Conservation (phyloP, 2,329 filamentous ascomycete genomes). For the Acephala macrosclerotiorum region DNA sequence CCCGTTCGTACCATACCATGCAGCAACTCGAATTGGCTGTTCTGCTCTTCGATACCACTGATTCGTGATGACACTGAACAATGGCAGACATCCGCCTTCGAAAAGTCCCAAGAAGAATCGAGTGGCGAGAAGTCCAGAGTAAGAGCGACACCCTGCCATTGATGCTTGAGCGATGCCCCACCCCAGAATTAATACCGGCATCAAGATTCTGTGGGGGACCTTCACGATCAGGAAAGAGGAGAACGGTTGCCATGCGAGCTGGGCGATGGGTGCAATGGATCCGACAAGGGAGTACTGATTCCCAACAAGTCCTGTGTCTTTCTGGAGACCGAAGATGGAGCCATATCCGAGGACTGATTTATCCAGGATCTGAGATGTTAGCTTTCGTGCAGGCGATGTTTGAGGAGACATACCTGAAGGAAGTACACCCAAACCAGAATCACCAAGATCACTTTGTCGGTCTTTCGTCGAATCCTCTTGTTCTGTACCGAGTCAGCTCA, state of each 20-base stretch:
- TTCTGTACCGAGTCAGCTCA: slow-evolving; percentile 46
- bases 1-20: slow-evolving; percentile 46
- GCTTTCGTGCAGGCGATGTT: not conserved
- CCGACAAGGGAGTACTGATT: slow-evolving; percentile 61
- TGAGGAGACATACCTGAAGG: slow-evolving; percentile 48
- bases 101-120: slow-evolving; percentile 85
- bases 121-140: slow-evolving; percentile 76
- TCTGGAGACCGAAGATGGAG: slow-evolving; percentile 63
- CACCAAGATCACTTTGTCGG: slow-evolving; percentile 63
- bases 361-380: slow-evolving; percentile 50
- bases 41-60: slow-evolving; percentile 50
- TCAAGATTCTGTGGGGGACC: slow-evolving; percentile 64
- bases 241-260: slow-evolving; percentile 67
- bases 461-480: slow-evolving; percentile 65
- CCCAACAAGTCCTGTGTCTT: slow-evolving; percentile 60
- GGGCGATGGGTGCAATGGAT: slow-evolving; percentile 64
- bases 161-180: slow-evolving; percentile 56
- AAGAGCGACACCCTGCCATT: slow-evolving; percentile 62
- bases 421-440: slow-evolving; percentile 67
- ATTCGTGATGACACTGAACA: slow-evolving; percentile 48
- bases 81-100: slow-evolving; percentile 63
- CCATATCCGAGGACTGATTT: slow-evolving; percentile 62
- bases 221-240: slow-evolving; percentile 67
- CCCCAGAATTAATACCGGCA: slow-evolving; percentile 56
- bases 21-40: slow-evolving; percentile 47